Evolutionary conservation across 495 filamentous ascomycete species (phyloP), one percentile per base, ranked within the genome.

Genomic region (Niebla homalea): DNA sequence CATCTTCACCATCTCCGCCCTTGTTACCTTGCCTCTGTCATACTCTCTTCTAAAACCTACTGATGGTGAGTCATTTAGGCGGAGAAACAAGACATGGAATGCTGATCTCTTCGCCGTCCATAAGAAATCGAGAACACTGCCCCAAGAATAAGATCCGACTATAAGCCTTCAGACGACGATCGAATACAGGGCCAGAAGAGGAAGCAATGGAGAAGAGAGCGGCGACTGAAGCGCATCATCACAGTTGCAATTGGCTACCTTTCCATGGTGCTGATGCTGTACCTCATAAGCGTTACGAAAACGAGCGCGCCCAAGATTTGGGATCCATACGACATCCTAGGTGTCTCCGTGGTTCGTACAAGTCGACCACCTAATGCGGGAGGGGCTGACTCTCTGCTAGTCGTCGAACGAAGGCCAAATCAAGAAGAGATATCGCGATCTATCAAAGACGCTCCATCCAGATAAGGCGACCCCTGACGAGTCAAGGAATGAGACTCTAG

Each of bases 241-340:
- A 76, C 84, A 18, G 84, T 85, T 32, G 60, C 85, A 21, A 53
- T 76, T 14, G 93, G 93, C 46, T 97, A 88, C 76, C 67, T 80
- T 12, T 63, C 86, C 41, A 95, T 98, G 72, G 89, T 78, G 23
- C 86, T 81, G 69, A 95, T 97, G 90, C 70, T 84, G 6, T 97
- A 95, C 60, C 69, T 97, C 40, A 96, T 97, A 61, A 58, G 79
- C 48, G 83, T 84, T 20, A 90, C 87, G 42, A 79, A 85, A 49
- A 76, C 80, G 32, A 81, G 81, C 1, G 60, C 69, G 22, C 72
- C 81, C 20, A 89, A 90, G 68, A 76, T 94, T 42, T 98, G 89
- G 83, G 89, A 97, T 67, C 92, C 92, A 10, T 98, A 96, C 74
- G 83, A 90, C 57, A 88, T 98, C 59, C 66, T 98, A 54, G 85